Percentiles rank a stretch among this genome's conserved stretches.
phyloP scores from a whole-genome alignment of 371 early-diverging fungal genomes.

The Phascolomyces articulosus region DNA sequence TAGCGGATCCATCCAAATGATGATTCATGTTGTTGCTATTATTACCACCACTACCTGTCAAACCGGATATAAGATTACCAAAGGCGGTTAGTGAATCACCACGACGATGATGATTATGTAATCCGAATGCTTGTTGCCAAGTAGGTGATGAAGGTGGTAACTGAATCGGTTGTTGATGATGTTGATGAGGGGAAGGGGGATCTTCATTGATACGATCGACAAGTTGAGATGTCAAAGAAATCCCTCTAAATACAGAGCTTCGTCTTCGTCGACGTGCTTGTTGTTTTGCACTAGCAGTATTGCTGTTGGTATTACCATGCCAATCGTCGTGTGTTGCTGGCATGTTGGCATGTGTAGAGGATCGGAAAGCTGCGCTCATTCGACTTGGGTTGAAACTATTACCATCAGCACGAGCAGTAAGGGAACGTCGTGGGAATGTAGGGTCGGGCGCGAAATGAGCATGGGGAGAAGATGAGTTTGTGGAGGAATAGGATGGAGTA shows the following conservation, averaged over 20 bases:
- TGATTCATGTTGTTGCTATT: constrained; percentile 4
- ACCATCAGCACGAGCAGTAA: background rate
- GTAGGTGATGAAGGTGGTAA: constrained; percentile 32
- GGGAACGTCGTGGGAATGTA: constrained; percentile 3
- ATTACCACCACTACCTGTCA: constrained; percentile 14
- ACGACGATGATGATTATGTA: constrained; percentile 10
- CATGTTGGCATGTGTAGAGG: background rate
- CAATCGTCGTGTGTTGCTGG: constrained; percentile 8
- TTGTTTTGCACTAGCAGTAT: constrained; percentile 1
- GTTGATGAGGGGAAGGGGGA: constrained; percentile 2
- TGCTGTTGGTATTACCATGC: constrained; percentile 11
- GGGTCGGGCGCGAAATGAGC: constrained; percentile 12
- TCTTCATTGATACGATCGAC: constrained; percentile 45
- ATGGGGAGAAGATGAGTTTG: background rate
- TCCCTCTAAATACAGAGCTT: constrained; percentile 50
- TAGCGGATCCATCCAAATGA: no score
- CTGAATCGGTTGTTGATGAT: constrained; percentile 17
- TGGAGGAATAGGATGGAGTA: background rate
- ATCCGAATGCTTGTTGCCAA: constrained; percentile 18
- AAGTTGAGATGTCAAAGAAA: constrained; percentile 50
- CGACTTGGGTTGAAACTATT: background rate
- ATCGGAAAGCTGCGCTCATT: constrained; percentile 4
- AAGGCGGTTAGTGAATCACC: constrained; percentile 24
- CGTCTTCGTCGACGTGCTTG: constrained; percentile 28
- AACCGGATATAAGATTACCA: constrained; percentile 30